These are phyloP conservation scores for Alternaria triticimaculans DNA, from an alignment of 2,329 filamentous ascomycete genomes.

Conservation along the genomic window DNA sequence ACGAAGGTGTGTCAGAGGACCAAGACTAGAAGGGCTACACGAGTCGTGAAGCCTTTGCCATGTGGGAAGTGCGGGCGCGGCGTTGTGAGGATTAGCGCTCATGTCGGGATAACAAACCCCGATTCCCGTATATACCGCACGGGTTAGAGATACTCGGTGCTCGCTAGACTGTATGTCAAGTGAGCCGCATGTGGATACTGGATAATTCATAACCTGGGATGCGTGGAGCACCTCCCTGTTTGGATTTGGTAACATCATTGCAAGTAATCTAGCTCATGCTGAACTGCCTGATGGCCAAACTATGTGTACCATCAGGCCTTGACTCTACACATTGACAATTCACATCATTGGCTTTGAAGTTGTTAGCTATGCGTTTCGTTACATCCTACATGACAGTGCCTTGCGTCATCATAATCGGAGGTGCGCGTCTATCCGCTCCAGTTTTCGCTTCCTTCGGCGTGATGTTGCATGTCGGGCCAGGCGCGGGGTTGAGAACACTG, in stretches of 20 bases:
- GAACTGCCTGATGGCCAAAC: not conserved
- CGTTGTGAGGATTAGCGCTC: not conserved
- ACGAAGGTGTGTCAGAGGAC: not conserved
- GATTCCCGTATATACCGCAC: not conserved
- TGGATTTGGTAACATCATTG: not conserved
- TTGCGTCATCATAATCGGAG: not conserved
- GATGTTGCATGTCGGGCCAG: not conserved
- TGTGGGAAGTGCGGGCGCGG: not conserved
- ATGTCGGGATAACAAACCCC: not conserved
- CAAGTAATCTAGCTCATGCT: not conserved
- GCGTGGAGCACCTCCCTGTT: not conserved
- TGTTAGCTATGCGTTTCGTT: not conserved
- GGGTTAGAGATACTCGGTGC: not conserved
- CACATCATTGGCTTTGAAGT: not conserved
- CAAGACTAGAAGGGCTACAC: not conserved
- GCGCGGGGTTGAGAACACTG: not conserved
- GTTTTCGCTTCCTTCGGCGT: not conserved
- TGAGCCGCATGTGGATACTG: not conserved
- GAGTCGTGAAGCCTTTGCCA: not conserved
- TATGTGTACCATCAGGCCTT: not conserved
- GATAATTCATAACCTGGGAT: not conserved
- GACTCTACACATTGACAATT: not conserved
- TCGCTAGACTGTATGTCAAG: not conserved
- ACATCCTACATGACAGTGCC: not conserved
- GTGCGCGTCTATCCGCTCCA: not conserved